phyloP scores from a whole-genome alignment of 2,329 filamentous ascomycete genomes.

The Hypomyces perniciosus region DNA sequence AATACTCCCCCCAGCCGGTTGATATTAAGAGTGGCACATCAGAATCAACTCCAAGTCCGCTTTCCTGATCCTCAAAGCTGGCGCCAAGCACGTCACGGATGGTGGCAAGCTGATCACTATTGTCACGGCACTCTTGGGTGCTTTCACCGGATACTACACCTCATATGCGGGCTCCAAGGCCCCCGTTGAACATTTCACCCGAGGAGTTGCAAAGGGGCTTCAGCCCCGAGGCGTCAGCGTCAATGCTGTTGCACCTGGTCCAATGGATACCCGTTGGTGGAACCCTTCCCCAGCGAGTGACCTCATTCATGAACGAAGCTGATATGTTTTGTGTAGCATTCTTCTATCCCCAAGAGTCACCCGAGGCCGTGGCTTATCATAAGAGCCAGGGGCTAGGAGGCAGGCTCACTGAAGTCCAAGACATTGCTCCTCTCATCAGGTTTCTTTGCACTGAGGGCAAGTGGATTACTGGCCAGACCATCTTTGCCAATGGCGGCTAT shows the following conservation, averaged over 20 bases:
- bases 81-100: slow-evolving; percentile 34
- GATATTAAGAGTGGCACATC: neutral
- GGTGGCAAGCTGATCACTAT: slow-evolving; percentile 43
- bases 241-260: slow-evolving; percentile 31
- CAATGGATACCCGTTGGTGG: slow-evolving; percentile 35
- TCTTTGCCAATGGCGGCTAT: slow-evolving; percentile 44
- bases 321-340: slow-evolving; percentile 26
- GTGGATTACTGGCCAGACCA: slow-evolving; percentile 42
- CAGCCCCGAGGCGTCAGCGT: slow-evolving; percentile 28
- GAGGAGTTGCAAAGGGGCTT: slow-evolving; percentile 30
- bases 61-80: slow-evolving; percentile 40
- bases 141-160: slow-evolving; percentile 41
- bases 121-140: slow-evolving; percentile 38
- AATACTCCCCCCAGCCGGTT: neutral
- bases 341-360: slow-evolving; percentile 38
- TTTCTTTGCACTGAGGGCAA: slow-evolving; percentile 38
- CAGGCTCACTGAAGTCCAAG: slow-evolving; percentile 35
- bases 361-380: slow-evolving; percentile 38
- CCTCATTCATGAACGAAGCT: neutral
- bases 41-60: slow-evolving; percentile 41
- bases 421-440: slow-evolving; percentile 39
- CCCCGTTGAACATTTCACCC: slow-evolving; percentile 34
- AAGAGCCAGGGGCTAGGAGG: slow-evolving; percentile 37
- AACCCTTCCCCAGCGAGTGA: neutral
- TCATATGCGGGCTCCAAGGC: slow-evolving; percentile 39